phyloP scores from a whole-genome alignment of 1,139 yeast genomes.

The Debaryomycetaceae sp. region DNA sequence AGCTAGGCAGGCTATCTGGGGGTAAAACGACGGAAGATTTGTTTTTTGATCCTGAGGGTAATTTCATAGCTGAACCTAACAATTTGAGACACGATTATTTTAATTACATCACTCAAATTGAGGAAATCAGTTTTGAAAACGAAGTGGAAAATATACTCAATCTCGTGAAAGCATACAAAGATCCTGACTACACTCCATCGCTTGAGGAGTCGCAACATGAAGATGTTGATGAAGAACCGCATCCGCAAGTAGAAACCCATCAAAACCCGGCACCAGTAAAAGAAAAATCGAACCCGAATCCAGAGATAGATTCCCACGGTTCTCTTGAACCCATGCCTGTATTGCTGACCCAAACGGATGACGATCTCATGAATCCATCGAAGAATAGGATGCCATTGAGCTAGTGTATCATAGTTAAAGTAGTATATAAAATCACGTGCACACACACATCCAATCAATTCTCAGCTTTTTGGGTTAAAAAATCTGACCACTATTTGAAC shows the following conservation, averaged over 20 bases:
- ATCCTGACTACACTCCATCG: background rate
- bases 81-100: slow-evolving; percentile 25
- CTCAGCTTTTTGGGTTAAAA: slow-evolving; percentile 1
- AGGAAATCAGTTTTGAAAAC: background rate
- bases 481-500: slow-evolving; percentile 11
- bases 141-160: background rate
- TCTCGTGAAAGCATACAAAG: background rate
- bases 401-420: background rate
- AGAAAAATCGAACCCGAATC: background rate
- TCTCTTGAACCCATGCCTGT: background rate
- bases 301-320: background rate
- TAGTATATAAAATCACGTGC: background rate
- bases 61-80: slow-evolving; percentile 8
- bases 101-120: slow-evolving; percentile 1
- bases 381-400: background rate
- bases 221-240: background rate
- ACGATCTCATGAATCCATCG: background rate
- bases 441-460: background rate
- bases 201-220: background rate
- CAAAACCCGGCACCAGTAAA: slow-evolving; percentile 1
- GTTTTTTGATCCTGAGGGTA: slow-evolving; percentile 11
- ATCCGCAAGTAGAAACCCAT: slow-evolving; percentile 6
- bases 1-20: slow-evolving; percentile 18
- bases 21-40: slow-evolving; percentile 13
- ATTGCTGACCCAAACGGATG: background rate